Evolutionary conservation across 2,329 filamentous ascomycete genomes (phyloP), one percentile per base, ranked within the genome.

Genomic region (Lojkania enalia): DNA sequence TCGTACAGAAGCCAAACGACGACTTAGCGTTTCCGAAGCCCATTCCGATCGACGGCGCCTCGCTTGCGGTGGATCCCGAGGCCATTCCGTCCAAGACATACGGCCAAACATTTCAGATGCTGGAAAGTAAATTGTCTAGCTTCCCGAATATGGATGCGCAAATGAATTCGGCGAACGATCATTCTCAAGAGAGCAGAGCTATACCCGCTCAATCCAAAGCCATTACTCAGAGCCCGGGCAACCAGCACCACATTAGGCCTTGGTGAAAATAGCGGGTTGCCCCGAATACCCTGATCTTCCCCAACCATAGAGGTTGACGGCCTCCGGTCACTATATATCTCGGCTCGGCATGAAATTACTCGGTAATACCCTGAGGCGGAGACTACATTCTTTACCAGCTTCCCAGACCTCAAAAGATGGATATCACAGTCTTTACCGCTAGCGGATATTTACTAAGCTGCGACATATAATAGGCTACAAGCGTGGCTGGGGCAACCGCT

Each of bases 61-160:
- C 48, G 2, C 47, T 67, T 11, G 44, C 57, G 14, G 60, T 66
- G n/a, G 53, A 64, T 16, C 54, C 57, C 12, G 54, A 61, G 1
- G 55, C 56, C 1, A 56, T 66, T n/a, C 64, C 64, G 4, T 66
- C 64, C 0, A 53, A 55, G 16, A 49, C 49, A 2, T 67, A 66
- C 23, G 36, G 47, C 12, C 49, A 66, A 18, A 61, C 60, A 5
- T 58, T 67, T 15, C 42, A 51, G 15, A 59, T 64, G 61, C 46
- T 67, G 7, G 57, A 67, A 15, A 51, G 43, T 15, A 46, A 48
- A 3, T 41, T 66, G 3, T 27, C 35, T 9, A 44, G 46, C 9
- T 66, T 53, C 30, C 62, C 63, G 1, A 25, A 51, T 11, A 23
- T 58, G 2, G 48, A 55, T 9, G 16, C 43, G 16, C 25, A 38